phyloP scores from a whole-genome alignment of 148 eudicot species.

The Nepenthes mirabilis region DNA sequence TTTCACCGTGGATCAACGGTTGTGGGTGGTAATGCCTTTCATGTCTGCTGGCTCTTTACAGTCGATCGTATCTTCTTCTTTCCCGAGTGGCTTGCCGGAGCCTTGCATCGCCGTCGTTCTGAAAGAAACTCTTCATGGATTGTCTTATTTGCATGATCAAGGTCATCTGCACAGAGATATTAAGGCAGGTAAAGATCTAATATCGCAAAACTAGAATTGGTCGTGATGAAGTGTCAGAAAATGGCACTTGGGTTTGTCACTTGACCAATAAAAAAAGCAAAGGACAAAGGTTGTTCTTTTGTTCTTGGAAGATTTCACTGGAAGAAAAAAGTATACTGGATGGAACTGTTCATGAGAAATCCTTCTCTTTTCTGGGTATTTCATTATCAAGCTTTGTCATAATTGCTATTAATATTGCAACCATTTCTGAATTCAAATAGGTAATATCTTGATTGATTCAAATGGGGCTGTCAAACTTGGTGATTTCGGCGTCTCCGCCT shows the following conservation, averaged over 20 bases:
- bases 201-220: too few species aligned
- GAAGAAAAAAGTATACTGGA: too few species aligned
- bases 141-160: constrained; percentile 55
- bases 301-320: too few species aligned
- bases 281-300: too few species aligned
- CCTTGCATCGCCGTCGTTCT: constrained; percentile 35
- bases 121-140: constrained; percentile 38
- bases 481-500: constrained; percentile 72
- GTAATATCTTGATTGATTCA: constrained; percentile 42
- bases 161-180: constrained; percentile 68
- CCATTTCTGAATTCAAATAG: too few species aligned
- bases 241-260: too few species aligned
- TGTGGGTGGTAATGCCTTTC: constrained; percentile 84
- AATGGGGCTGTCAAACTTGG: constrained; percentile 46
- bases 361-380: too few species aligned
- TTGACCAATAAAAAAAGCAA: too few species aligned
- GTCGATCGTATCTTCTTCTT: constrained; percentile 38
- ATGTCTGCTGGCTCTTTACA: constrained; percentile 71
- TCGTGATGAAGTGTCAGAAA: too few species aligned
- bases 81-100: constrained; percentile 44
- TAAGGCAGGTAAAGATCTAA: constrained; percentile 22
- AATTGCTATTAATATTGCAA: too few species aligned
- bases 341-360: too few species aligned
- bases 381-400: too few species aligned
- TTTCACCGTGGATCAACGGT: constrained; percentile 38